Base-by-base conservation (phyloP, 371 early-diverging fungal species). In the Parasitella parasitica region DNA sequence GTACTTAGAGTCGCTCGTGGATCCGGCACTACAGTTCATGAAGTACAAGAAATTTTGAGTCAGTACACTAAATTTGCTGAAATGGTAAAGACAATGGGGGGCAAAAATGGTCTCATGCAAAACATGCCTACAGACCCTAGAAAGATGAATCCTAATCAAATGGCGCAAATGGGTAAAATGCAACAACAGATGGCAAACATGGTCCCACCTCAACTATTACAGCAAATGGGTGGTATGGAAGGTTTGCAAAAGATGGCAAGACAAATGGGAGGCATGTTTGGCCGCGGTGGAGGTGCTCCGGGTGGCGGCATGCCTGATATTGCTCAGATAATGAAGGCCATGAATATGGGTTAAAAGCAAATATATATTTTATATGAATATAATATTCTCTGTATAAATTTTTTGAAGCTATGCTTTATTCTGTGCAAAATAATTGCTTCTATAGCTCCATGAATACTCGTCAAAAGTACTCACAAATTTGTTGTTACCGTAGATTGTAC, bases 51-150 rank as follows among this genome's bases (percentile, higher is more conserved):
- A 52, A 73, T 99, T 46, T 67, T 99, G 53, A 64, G 77, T 54
- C 94, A 95, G 72, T 94, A 94, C 71, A 85, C 88, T 60, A 77
- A 84, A 64, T 96, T 98, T 75, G 89, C 92, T 3, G 89, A 86
- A 54, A 92, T 99, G 86, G 92, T 99, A 64, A 98, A 99, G 86
- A 90, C 89, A 57, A 91, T 99, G 90, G 95, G 98, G 55, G 98
- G 96, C n/a, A 89, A 84, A 64, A 91, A 93, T 61, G 94, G 94
- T 16, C 71, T 95, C 53, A 69, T 97, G 65, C 87, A 85, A 60
- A 78, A 77, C 34, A 85, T 91, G 88, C 83, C 80, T 18, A 73
- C 66, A 36, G 73, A 73, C 59, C 75, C 80, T 35, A 75, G 82
- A 18, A 81, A 76, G 67, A 76, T 87, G 65, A 82, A 77, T 48